Percentiles rank a stretch among this genome's conserved stretches.
Conservation (phyloP, 805 yeast species). For the Yarrowia divulgata region DNA sequence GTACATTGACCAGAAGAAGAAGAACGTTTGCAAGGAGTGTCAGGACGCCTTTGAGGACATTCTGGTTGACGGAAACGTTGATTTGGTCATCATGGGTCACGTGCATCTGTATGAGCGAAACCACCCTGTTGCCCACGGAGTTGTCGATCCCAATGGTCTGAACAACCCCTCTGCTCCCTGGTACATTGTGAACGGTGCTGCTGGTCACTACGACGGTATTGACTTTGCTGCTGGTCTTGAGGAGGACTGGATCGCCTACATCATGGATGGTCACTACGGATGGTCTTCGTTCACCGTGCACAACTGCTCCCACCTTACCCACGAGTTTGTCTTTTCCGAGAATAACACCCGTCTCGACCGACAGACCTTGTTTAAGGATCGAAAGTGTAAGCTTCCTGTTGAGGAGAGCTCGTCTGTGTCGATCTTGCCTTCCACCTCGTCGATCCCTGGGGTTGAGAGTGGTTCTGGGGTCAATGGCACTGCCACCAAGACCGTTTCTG, state of each 20-base stretch:
- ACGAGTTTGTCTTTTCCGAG: constrained; percentile 47
- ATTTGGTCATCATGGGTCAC: constrained; percentile 46
- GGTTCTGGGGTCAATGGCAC: constrained; percentile 2
- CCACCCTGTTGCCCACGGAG: constrained; percentile 43
- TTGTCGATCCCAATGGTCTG: constrained; percentile 47
- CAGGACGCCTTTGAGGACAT: constrained; percentile 45
- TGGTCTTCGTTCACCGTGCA: constrained; percentile 49
- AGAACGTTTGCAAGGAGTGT: constrained; percentile 43
- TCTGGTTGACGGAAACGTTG: constrained; percentile 44
- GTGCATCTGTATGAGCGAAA: constrained; percentile 46
- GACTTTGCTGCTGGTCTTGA: constrained; percentile 40
- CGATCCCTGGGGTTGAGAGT: constrained; percentile 30
- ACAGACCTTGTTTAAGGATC: constrained; percentile 47
- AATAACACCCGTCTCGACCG: constrained; percentile 46
- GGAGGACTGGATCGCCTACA: constrained; percentile 39
- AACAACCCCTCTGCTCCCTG: constrained; percentile 48
- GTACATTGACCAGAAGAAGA: constrained; percentile 46
- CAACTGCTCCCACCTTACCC: constrained; percentile 49
- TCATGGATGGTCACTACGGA: constrained; percentile 43
- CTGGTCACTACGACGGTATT: constrained; percentile 49
- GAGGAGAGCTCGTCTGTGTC: constrained; percentile 4
- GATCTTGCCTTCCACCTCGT: constrained; percentile 5
- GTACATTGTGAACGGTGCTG: constrained; percentile 49
- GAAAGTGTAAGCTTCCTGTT: constrained; percentile 27
- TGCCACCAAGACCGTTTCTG: constrained; percentile 1